Evolutionary conservation across 371 early-diverging fungal species (phyloP).

Genomic region (Zychaea mexicana): DNA sequence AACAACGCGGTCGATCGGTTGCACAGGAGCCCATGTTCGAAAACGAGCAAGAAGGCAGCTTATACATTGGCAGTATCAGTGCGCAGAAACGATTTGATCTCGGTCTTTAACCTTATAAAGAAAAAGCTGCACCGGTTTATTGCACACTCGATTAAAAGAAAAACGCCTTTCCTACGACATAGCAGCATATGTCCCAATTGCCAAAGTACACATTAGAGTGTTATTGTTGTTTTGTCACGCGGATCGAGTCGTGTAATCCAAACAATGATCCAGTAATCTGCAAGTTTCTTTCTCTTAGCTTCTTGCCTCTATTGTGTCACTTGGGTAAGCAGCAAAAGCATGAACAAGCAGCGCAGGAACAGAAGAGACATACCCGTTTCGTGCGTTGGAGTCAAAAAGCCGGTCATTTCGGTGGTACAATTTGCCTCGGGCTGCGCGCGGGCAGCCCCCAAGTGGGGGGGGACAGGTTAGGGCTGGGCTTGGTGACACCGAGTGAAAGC

Average conservation of each 20-base stretch:
- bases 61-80: constrained; percentile 2
- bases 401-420: constrained; percentile 1
- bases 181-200: not conserved
- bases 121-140: not conserved
- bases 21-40: not conserved
- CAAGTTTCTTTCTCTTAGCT: no score
- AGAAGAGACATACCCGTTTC: not conserved
- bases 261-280: no score
- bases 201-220: no score
- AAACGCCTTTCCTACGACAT: no score
- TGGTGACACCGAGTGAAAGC: constrained; percentile 15
- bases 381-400: not conserved
- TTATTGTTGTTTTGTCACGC: not conserved
- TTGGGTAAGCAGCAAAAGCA: no score
- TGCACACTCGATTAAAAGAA: not conserved
- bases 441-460: not conserved
- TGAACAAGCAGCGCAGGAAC: not conserved
- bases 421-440: not conserved
- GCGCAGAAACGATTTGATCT: constrained; percentile 7
- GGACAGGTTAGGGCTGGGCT: constrained; percentile 8
- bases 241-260: not conserved
- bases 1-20: constrained; percentile 1
- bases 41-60: not conserved
- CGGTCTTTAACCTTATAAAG: constrained; percentile 17
- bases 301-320: no score